Percentiles rank a stretch among this genome's conserved stretches.
phyloP scores from a whole-genome alignment of 345 rosid genomes.

The Rhodamnia argentea region DNA sequence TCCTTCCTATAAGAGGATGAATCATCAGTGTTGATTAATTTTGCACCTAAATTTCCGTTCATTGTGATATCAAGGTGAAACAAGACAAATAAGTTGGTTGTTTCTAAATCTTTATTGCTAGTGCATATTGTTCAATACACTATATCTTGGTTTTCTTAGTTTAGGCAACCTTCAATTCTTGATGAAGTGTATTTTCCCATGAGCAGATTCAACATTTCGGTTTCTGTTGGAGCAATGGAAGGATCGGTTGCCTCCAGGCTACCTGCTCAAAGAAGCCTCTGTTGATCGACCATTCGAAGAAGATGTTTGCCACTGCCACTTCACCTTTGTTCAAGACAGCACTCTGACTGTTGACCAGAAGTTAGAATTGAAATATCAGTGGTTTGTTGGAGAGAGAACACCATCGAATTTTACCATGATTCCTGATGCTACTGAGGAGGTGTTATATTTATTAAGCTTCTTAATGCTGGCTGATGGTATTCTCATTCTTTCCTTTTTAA shows the following conservation, averaged over 20 bases:
- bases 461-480: not conserved
- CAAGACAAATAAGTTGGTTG: not conserved
- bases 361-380: slow-evolving; percentile 63
- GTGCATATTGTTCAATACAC: not conserved
- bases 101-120: not conserved
- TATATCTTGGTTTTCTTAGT: not conserved
- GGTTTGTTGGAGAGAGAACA: slow-evolving; percentile 71
- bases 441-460: slow-evolving; percentile 8
- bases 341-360: slow-evolving; percentile 34
- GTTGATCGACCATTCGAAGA: slow-evolving; percentile 90
- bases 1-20: not conserved
- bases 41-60: not conserved
- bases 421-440: slow-evolving; percentile 73
- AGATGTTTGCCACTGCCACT: slow-evolving; percentile 75
- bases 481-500: not conserved
- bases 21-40: not conserved
- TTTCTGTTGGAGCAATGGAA: slow-evolving; percentile 85
- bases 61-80: not conserved
- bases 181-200: not conserved
- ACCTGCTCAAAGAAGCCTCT: slow-evolving; percentile 69
- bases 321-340: slow-evolving; percentile 55
- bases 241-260: slow-evolving; percentile 61
- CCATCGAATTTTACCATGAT: slow-evolving; percentile 68
- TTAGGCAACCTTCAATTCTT: not conserved
- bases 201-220: slow-evolving; percentile 62